Evolutionary conservation across 2,329 filamentous ascomycete genomes (phyloP).

Genomic region (Didymellaceae sp.): DNA sequence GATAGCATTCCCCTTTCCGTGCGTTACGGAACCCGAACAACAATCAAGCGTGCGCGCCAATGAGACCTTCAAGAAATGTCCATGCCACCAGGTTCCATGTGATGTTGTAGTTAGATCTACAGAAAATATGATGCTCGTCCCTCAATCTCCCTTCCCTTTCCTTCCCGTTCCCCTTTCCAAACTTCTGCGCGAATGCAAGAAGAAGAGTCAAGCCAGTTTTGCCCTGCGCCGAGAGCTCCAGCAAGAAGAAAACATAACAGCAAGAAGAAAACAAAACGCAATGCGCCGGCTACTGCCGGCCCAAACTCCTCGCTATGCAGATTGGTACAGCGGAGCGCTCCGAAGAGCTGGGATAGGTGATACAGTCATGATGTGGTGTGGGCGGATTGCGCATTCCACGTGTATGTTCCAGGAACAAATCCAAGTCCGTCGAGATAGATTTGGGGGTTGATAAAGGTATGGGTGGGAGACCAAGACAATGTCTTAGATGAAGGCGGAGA

Average conservation of each 20-base stretch:
- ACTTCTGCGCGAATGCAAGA: conserved; percentile 6
- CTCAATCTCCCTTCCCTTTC: neutral
- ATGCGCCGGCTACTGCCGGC: conserved; percentile 8
- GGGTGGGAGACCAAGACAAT: conserved; percentile 16
- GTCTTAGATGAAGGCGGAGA: conserved; percentile 23
- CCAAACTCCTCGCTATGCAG: conserved; percentile 46
- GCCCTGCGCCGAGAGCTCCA: conserved; percentile 29
- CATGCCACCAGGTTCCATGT: neutral
- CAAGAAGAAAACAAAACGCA: conserved; percentile 30
- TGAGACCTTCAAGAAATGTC: no score
- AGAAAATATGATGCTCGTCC: conserved; percentile 2
- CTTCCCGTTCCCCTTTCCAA: no score
- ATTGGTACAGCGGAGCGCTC: conserved; percentile 26
- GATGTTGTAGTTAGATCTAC: conserved; percentile 13
- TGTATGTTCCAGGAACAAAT: neutral
- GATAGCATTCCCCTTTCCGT: no score
- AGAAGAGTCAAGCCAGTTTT: conserved; percentile 10
- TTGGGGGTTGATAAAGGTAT: neutral
- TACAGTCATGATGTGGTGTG: conserved; percentile 14
- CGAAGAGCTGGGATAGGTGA: conserved; percentile 12
- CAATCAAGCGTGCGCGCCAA: no score
- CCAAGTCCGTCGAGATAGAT: neutral
- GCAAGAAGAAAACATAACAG: conserved; percentile 19
- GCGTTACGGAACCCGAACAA: no score
- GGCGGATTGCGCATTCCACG: conserved; percentile 6